phyloP scores from a whole-genome alignment of 805 yeast genomes.

The Isabelozyma pseudorhagii region DNA sequence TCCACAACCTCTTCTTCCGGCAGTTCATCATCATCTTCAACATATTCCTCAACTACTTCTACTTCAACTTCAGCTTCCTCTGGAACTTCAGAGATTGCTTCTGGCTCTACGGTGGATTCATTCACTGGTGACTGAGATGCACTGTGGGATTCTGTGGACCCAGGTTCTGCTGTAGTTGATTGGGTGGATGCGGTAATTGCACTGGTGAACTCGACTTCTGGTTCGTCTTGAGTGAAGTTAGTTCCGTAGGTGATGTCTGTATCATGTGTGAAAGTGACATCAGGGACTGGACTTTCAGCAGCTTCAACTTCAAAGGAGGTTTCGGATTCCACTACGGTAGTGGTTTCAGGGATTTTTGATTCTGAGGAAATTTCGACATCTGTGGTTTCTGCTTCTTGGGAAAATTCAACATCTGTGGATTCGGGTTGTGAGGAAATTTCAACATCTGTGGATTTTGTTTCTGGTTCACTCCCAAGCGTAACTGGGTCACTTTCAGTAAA shows the following conservation, averaged over 20 bases:
- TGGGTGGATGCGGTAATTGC: not conserved
- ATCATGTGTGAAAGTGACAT: not conserved
- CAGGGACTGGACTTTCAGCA: no score
- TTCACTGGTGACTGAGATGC: not conserved
- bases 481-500: not conserved
- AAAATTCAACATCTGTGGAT: no score
- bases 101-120: not conserved
- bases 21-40: slow-evolving; percentile 4
- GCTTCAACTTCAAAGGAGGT: no score
- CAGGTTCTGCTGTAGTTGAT: not conserved
- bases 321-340: no score
- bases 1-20: slow-evolving; percentile 3
- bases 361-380: no score
- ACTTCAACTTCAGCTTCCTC: slow-evolving; percentile 1
- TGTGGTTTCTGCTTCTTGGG: no score
- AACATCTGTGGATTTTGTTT: no score
- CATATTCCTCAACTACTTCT: slow-evolving; percentile 3
- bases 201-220: not conserved
- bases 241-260: not conserved
- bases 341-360: no score
- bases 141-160: not conserved
- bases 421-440: no score
- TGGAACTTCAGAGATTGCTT: slow-evolving; percentile 1
- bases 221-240: not conserved
- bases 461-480: no score